Conservation (phyloP, 805 yeast species). For the Metschnikowia reukaufii region DNA sequence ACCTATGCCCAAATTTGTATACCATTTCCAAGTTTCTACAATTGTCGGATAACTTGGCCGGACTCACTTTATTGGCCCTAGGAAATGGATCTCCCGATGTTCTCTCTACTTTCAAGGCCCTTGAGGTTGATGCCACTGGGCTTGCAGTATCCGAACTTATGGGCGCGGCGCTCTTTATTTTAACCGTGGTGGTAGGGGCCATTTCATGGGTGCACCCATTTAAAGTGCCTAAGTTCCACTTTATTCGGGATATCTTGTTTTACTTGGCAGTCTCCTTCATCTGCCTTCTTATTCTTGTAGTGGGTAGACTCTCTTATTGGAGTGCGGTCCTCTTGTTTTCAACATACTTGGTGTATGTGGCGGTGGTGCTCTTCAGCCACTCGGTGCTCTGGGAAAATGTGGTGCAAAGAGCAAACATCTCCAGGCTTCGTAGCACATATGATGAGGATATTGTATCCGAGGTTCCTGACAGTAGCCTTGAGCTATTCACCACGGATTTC, state of each 20-base stretch:
- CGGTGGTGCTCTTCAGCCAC: conserved; percentile 36
- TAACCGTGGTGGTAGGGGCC: conserved; percentile 76
- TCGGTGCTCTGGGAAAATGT: conserved; percentile 13
- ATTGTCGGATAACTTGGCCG: conserved; percentile 76
- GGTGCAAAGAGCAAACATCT: conserved; percentile 8
- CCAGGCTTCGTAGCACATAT: conserved; percentile 17
- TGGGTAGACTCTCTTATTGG: conserved; percentile 52
- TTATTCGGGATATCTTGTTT: conserved; percentile 61
- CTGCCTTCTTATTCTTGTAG: conserved; percentile 51
- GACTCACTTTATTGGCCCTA: conserved; percentile 81
- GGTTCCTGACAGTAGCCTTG: conserved; percentile 1
- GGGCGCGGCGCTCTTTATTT: conserved; percentile 84
- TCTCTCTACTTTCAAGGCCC: conserved; percentile 78
- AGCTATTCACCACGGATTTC: conserved; percentile 6
- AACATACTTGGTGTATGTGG: conserved; percentile 60
- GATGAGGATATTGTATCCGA: conserved; percentile 8
- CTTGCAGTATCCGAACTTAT: conserved; percentile 88
- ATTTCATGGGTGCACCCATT: conserved; percentile 71
- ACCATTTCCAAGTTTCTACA: conserved; percentile 60
- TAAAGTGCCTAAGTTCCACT: conserved; percentile 50
- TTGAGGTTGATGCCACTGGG: conserved; percentile 66
- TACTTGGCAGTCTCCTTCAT: conserved; percentile 52
- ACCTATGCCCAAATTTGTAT: conserved; percentile 74
- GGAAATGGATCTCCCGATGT: conserved; percentile 95
- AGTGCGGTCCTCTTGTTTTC: conserved; percentile 60